Evolutionary conservation across 2,329 filamentous ascomycete species (phyloP), one percentile per base, ranked within the genome.

Genomic region (Hypoxylon sp.): DNA sequence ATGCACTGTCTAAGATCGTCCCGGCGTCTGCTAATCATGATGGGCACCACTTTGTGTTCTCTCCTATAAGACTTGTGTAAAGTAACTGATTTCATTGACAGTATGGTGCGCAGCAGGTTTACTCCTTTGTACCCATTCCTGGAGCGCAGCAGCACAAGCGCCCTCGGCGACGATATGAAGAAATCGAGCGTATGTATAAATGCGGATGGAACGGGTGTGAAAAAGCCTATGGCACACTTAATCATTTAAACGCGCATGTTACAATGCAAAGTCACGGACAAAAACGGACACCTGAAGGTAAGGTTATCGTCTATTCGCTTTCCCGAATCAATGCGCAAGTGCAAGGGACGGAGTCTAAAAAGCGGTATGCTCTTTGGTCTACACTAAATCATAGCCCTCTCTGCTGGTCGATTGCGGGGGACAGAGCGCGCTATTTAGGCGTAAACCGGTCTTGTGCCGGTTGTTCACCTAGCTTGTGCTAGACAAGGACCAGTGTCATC

Each of bases 131-230:
- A 30, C 95, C 96, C 0, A 98, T 98, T 74, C 96, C 96, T 1
- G 96, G 96, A 69, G 93, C 95, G 11, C 94, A 97, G 78, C 96
- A 99, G 78, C 95, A 98, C 79, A 99, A 99, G 84, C 89, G 96
- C 63, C 96, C 96, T 11, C 88, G 96, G 70, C 87, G 96, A 74
- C 89, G 96, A 57, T 99, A 97, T 75, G 96, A 99, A 80, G 96
- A 99, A 78, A 99, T 99, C 74, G 96, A 99, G 83, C 90, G 96
- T 77, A 98, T 99, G 96, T 98, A 99, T 85, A 98, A 98, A 81
- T 99, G 96, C 77, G 96, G 95, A 25, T 98, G 94, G 93, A 95
- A 97, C 71, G 94, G 94, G 7, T 99, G 96, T 77, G 96, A 99
- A 81, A 99, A 99, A 82, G 96, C 96, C 2, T 99, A 99, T 73